These are phyloP conservation scores for Thyridium curvatum DNA, from an alignment of 2,329 filamentous ascomycete species.

Conservation along the genomic window DNA sequence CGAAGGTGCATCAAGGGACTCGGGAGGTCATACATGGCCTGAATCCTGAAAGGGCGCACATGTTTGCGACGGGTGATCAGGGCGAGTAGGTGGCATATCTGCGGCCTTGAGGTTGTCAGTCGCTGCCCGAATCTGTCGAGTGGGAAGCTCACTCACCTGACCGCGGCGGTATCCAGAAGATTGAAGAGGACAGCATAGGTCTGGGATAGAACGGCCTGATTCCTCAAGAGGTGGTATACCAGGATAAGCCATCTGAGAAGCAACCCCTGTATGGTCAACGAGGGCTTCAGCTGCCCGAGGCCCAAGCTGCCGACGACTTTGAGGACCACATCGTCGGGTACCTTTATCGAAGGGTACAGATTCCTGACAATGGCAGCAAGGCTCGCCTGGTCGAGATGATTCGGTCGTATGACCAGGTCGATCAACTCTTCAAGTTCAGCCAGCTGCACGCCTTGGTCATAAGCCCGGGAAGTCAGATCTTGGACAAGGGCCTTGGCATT, in stretches of 20 bases:
- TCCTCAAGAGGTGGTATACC: constrained; percentile 65
- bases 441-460: constrained; percentile 60
- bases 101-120: constrained; percentile 31
- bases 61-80: constrained; percentile 75
- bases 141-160: constrained; percentile 46
- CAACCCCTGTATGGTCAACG: constrained; percentile 61
- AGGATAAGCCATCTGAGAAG: constrained; percentile 75
- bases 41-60: constrained; percentile 78
- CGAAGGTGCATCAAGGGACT: background rate
- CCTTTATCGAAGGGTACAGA: constrained; percentile 63
- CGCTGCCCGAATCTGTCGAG: constrained; percentile 2
- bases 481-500: constrained; percentile 60
- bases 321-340: constrained; percentile 55
- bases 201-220: constrained; percentile 55
- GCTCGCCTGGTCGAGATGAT: constrained; percentile 69
- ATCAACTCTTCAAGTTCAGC: constrained; percentile 57
- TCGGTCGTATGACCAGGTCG: constrained; percentile 59
- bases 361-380: constrained; percentile 63
- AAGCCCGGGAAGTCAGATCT: constrained; percentile 54
- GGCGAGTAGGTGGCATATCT: constrained; percentile 71
- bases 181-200: constrained; percentile 75
- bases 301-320: constrained; percentile 69
- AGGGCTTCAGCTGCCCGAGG: constrained; percentile 69
- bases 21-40: constrained; percentile 55
- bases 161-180: constrained; percentile 71